Conservation (phyloP, 441 rosid genomes). For the Corymbia citriodora region DNA sequence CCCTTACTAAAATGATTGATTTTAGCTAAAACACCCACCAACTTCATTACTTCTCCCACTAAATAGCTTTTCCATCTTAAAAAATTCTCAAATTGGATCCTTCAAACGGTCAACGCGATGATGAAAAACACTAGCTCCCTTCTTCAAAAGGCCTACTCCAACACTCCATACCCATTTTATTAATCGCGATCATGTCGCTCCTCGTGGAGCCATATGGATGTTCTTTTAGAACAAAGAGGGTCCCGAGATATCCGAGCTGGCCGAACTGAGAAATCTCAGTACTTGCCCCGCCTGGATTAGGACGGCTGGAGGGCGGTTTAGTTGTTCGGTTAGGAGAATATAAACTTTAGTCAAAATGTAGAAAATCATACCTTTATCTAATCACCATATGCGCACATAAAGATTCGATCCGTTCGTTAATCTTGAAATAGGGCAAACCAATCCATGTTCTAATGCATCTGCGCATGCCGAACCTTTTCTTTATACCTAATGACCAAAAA, state of each 20-base stretch:
- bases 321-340: neutral
- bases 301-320: neutral
- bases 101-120: neutral
- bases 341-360: neutral
- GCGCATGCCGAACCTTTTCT: neutral
- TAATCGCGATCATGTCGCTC: neutral
- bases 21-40: neutral
- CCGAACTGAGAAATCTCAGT: neutral
- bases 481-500: neutral
- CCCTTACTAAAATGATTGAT: neutral
- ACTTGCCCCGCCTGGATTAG: neutral
- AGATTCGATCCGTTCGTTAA: neutral
- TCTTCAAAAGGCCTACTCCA: neutral
- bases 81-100: neutral
- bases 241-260: neutral
- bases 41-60: neutral
- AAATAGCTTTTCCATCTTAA: neutral
- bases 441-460: neutral
- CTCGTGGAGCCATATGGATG: neutral
- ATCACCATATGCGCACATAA: neutral
- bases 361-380: neutral
- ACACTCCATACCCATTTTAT: neutral
- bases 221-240: neutral
- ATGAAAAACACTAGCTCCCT: neutral
- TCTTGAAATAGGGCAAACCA: neutral